These are phyloP conservation scores for Daedaleopsis nitida DNA, from an alignment of 768 basidiomycete species.

Conservation along the genomic window DNA sequence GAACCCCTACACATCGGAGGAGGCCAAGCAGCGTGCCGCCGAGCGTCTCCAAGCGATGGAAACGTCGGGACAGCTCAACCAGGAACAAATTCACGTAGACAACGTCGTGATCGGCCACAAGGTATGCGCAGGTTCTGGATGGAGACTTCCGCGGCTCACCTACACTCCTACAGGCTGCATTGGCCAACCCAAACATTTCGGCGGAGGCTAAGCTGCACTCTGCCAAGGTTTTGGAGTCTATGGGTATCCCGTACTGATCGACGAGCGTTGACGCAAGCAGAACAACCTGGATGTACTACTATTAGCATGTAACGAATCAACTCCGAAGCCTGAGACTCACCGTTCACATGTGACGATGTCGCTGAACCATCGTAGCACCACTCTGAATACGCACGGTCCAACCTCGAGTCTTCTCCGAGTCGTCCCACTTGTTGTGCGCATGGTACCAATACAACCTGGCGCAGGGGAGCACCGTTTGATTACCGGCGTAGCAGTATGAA, in stretches of 20 bases:
- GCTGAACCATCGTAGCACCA: not conserved
- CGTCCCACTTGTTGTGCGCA: not conserved
- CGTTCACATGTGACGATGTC: not conserved
- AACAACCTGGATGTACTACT: not conserved
- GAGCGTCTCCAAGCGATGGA: slow-evolving; percentile 30
- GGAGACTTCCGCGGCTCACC: not conserved
- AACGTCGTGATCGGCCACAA: slow-evolving; percentile 24
- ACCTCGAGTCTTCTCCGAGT: too few relatives aligned
- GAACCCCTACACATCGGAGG: slow-evolving; percentile 56
- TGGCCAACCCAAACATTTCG: slow-evolving; percentile 58
- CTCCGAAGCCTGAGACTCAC: too few relatives aligned
- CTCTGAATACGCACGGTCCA: too few relatives aligned
- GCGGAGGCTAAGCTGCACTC: slow-evolving; percentile 56
- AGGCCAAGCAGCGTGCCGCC: slow-evolving; percentile 51
- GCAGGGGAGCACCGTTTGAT: slow-evolving; percentile 10
- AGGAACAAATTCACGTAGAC: slow-evolving; percentile 13
- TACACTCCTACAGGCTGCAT: slow-evolving; percentile 46
- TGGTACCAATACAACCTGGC: slow-evolving; percentile 8
- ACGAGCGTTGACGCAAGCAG: not conserved
- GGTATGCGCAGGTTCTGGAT: slow-evolving; percentile 2
- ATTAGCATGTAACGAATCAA: not conserved
- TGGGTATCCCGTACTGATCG: slow-evolving; percentile 21
- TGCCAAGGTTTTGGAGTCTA: slow-evolving; percentile 42
- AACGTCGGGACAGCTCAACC: slow-evolving; percentile 15
- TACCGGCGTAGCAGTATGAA: slow-evolving; percentile 86